These are phyloP conservation scores for Coemansia sp. DNA, from an alignment of 192 early-diverging fungal species.

Conservation along the genomic window DNA sequence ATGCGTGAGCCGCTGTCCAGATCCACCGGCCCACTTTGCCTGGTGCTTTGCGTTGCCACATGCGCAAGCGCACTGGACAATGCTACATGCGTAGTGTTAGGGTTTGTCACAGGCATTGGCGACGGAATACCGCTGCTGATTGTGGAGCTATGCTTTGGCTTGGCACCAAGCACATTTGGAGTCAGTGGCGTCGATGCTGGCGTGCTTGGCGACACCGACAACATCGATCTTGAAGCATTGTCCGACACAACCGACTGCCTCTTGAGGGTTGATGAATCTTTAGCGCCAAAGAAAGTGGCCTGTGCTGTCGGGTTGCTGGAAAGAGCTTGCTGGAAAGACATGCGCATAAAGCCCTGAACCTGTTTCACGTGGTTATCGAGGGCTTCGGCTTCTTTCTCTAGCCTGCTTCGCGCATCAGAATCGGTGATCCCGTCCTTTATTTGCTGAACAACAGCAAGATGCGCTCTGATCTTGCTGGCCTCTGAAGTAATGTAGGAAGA, in stretches of 20 bases:
- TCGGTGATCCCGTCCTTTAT: slow-evolving; percentile 24
- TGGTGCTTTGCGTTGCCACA: slow-evolving; percentile 48
- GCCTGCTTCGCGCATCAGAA: slow-evolving; percentile 26
- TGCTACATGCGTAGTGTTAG: slow-evolving; percentile 35
- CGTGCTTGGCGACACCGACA: slow-evolving; percentile 10
- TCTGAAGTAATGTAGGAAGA: slow-evolving; percentile 46
- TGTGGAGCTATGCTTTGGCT: slow-evolving; percentile 2
- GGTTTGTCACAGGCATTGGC: slow-evolving; percentile 17
- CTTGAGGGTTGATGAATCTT: slow-evolving; percentile 6
- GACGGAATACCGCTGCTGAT: slow-evolving; percentile 13
- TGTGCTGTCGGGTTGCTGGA: slow-evolving; percentile 38
- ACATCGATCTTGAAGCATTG: not conserved
- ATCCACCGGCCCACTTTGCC: slow-evolving; percentile 45
- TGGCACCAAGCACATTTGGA: slow-evolving; percentile 26
- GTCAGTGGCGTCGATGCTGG: slow-evolving; percentile 30
- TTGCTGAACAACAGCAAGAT: slow-evolving; percentile 39
- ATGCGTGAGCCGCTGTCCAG: slow-evolving; percentile 50
- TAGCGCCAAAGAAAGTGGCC: slow-evolving; percentile 27
- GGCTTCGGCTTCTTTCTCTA: slow-evolving; percentile 26
- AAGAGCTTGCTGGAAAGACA: slow-evolving; percentile 41
- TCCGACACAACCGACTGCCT: not conserved
- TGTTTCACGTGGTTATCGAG: slow-evolving; percentile 38
- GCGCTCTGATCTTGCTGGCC: slow-evolving; percentile 34
- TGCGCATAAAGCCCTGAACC: slow-evolving; percentile 42
- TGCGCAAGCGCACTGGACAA: slow-evolving; percentile 47